Conservation (phyloP, 1,139 yeast species). For the Hyphopichia khmerensis region DNA sequence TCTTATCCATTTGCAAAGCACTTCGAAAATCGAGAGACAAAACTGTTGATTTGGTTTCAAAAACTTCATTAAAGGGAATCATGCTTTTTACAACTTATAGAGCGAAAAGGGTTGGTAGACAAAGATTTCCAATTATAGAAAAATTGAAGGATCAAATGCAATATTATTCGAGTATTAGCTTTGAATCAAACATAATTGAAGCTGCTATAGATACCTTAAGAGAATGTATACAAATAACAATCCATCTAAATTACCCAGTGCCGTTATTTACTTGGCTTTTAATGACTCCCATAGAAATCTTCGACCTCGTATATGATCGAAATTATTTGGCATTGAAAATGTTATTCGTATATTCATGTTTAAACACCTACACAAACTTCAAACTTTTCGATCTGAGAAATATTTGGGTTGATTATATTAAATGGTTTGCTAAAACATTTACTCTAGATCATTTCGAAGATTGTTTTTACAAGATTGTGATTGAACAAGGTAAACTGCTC, state of each 20-base stretch:
- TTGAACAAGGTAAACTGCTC: not conserved
- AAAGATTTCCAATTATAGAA: slow-evolving; percentile 16
- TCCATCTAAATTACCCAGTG: slow-evolving; percentile 20
- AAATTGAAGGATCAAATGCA: slow-evolving; percentile 12
- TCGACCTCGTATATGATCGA: slow-evolving; percentile 17
- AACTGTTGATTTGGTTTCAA: not conserved
- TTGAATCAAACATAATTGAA: slow-evolving; percentile 7
- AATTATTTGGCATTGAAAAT: slow-evolving; percentile 25
- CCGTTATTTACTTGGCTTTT: slow-evolving; percentile 30
- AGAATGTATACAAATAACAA: not conserved
- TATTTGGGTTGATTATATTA: slow-evolving; percentile 28
- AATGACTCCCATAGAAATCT: slow-evolving; percentile 15
- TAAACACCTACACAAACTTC: slow-evolving; percentile 20
- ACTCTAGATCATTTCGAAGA: not conserved
- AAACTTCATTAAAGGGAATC: not conserved
- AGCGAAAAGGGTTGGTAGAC: too few relatives aligned
- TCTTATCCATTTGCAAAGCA: slow-evolving; percentile 19
- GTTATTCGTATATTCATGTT: slow-evolving; percentile 20
- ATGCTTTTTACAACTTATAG: not conserved
- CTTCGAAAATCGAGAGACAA: slow-evolving; percentile 8
- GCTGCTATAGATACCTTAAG: slow-evolving; percentile 12
- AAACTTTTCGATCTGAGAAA: slow-evolving; percentile 17
- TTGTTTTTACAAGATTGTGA: not conserved
- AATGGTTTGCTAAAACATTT: slow-evolving; percentile 17
- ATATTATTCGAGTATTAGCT: slow-evolving; percentile 1